These are phyloP conservation scores for Cladosporium sp. DNA, from an alignment of 2,329 filamentous ascomycete species.

Conservation along the genomic window DNA sequence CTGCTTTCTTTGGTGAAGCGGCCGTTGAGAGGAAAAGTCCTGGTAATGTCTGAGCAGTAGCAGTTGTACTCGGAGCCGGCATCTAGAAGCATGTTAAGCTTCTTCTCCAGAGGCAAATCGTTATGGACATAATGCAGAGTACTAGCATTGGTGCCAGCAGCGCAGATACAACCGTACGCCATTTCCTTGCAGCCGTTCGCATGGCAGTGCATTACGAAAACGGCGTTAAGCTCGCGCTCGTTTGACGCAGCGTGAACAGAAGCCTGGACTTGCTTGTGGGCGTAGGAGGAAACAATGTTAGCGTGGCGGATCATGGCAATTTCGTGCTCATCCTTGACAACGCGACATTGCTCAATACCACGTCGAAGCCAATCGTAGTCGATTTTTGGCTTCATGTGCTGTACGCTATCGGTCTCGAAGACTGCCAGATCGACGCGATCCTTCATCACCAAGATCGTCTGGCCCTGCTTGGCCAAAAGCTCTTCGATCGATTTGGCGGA, in stretches of 20 bases:
- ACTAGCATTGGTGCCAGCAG: conserved; percentile 72
- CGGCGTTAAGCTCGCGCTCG: conserved; percentile 77
- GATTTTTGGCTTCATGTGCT: conserved; percentile 62
- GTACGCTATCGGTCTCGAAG: conserved; percentile 56
- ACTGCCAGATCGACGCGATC: conserved; percentile 57
- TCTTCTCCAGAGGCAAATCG: conserved; percentile 62
- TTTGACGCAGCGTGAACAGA: conserved; percentile 62
- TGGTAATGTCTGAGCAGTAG: conserved; percentile 63
- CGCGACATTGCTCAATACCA: conserved; percentile 75
- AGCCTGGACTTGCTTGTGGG: conserved; percentile 68
- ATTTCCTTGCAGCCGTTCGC: conserved; percentile 73
- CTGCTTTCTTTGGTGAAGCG: conserved; percentile 66
- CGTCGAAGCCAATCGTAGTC: conserved; percentile 53
- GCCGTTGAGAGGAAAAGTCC: conserved; percentile 76
- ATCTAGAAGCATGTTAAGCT: conserved; percentile 78
- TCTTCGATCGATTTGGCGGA: conserved; percentile 58
- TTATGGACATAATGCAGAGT: conserved; percentile 87
- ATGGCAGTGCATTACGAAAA: conserved; percentile 74
- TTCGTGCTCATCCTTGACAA: conserved; percentile 81
- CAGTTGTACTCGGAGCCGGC: conserved; percentile 60
- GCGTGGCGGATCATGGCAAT: conserved; percentile 77
- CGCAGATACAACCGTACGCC: conserved; percentile 84
- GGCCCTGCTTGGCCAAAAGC: conserved; percentile 31
- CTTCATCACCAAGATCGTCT: conserved; percentile 69
- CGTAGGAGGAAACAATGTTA: conserved; percentile 72